A percentile compares a stretch with the other conserved stretches of the same genome.
phyloP scores from a whole-genome alignment of 345 rosid species.

The Hibiscus trionum region DNA sequence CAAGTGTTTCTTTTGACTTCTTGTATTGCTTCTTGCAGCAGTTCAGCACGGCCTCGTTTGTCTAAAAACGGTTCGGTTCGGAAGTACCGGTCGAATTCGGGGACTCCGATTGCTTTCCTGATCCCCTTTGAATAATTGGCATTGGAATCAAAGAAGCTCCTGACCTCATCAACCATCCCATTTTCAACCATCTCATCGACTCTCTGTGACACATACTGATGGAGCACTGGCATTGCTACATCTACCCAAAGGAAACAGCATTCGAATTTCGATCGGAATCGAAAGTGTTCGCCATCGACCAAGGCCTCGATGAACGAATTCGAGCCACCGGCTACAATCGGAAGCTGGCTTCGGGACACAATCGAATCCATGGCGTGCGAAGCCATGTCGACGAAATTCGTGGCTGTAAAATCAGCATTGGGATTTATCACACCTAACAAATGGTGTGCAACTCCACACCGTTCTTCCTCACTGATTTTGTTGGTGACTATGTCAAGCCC shows the following conservation, averaged over 20 bases:
- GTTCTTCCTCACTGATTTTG: conserved; percentile 47
- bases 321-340: conserved; percentile 76
- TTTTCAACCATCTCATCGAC: conserved; percentile 62
- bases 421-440: conserved; percentile 44
- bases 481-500: conserved; percentile 55
- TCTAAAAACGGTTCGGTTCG: background rate
- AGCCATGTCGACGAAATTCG: conserved; percentile 43
- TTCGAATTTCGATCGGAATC: conserved; percentile 36
- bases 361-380: conserved; percentile 35
- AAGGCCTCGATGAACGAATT: conserved; percentile 65
- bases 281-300: conserved; percentile 24
- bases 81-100: background rate
- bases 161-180: conserved; percentile 69
- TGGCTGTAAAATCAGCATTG: conserved; percentile 38
- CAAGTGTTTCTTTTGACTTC: conserved; percentile 50
- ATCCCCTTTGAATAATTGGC: conserved; percentile 4
- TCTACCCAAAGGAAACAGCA: conserved; percentile 75
- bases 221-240: conserved; percentile 47
- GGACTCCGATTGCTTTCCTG: background rate
- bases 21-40: conserved; percentile 42
- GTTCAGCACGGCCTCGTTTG: conserved; percentile 10
- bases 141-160: conserved; percentile 35
- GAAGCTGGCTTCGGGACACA: conserved; percentile 41
- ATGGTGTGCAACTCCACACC: conserved; percentile 67
- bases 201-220: conserved; percentile 38